phyloP scores from a whole-genome alignment of 805 yeast genomes.

The Babjeviella inositovora region DNA sequence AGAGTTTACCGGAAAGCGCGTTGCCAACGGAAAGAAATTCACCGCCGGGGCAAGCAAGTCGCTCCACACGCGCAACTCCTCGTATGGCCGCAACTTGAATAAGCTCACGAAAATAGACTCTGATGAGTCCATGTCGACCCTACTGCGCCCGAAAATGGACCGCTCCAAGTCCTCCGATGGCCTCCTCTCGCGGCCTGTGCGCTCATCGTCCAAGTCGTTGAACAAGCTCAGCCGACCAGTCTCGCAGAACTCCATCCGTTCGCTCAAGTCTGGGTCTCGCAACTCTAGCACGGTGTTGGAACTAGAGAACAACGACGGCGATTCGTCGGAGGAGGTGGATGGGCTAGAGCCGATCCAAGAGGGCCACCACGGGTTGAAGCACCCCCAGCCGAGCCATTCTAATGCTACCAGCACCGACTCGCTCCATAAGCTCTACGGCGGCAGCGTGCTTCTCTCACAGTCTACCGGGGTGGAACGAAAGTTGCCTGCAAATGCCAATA shows the following conservation, averaged over 20 bases:
- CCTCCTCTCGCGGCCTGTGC: slow-evolving; percentile 5
- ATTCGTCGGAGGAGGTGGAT: slow-evolving; percentile 1
- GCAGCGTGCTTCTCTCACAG: slow-evolving; percentile 9
- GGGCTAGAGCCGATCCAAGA: not conserved
- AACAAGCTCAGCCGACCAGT: no score
- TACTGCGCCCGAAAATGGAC: slow-evolving; percentile 9
- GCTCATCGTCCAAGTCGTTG: slow-evolving; percentile 7
- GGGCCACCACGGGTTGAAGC: no score
- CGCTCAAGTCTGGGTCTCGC: no score
- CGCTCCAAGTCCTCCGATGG: slow-evolving; percentile 16
- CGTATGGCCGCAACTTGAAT: slow-evolving; percentile 14
- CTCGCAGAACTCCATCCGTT: no score
- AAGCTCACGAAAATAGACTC: slow-evolving; percentile 13
- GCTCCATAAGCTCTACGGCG: slow-evolving; percentile 7
- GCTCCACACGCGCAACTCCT: slow-evolving; percentile 11
- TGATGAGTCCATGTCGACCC: slow-evolving; percentile 9
- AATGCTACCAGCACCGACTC: no score
- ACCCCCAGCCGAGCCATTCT: no score
- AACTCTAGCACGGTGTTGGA: no score
- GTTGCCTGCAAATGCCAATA: no score
- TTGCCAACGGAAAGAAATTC: slow-evolving; percentile 14
- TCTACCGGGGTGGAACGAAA: slow-evolving; percentile 10
- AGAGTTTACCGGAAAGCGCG: no score
- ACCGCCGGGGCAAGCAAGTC: slow-evolving; percentile 12
- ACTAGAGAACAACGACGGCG: no score